phyloP scores from a whole-genome alignment of 306 rosid genomes.

The Quercus wislizeni region DNA sequence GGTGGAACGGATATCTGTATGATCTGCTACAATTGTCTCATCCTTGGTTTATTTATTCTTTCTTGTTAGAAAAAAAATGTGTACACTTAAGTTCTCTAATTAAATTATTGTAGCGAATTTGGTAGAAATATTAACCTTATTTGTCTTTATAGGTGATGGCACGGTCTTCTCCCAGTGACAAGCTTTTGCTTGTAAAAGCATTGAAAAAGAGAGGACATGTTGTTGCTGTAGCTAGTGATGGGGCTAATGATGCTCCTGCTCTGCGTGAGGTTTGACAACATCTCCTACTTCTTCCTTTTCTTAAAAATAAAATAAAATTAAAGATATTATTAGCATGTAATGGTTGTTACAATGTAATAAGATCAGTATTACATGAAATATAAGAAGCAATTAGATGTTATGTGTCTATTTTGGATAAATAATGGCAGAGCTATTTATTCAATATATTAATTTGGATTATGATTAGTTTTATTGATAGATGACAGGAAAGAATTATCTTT shows the following conservation, averaged over 20 bases:
- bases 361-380: slow-evolving; percentile 33
- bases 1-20: slow-evolving; percentile 69
- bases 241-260: slow-evolving; percentile 97
- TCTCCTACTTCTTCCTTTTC: background rate
- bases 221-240: slow-evolving; percentile 94
- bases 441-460: no score
- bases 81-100: background rate
- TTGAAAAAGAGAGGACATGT: slow-evolving; percentile 71
- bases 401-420: no score
- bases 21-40: background rate
- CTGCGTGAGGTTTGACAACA: slow-evolving; percentile 66
- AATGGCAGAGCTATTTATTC: no score
- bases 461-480: no score
- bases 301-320: background rate
- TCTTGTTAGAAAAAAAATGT: no score
- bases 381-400: no score
- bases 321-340: no score
- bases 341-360: no score
- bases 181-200: slow-evolving; percentile 91
- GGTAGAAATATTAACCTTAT: slow-evolving; percentile 8
- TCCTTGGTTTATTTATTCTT: background rate
- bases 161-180: slow-evolving; percentile 85
- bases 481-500: no score
- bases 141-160: slow-evolving; percentile 72
- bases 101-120: background rate